Conservation (phyloP, 371 early-diverging fungal species). For the Mucor sp. region DNA sequence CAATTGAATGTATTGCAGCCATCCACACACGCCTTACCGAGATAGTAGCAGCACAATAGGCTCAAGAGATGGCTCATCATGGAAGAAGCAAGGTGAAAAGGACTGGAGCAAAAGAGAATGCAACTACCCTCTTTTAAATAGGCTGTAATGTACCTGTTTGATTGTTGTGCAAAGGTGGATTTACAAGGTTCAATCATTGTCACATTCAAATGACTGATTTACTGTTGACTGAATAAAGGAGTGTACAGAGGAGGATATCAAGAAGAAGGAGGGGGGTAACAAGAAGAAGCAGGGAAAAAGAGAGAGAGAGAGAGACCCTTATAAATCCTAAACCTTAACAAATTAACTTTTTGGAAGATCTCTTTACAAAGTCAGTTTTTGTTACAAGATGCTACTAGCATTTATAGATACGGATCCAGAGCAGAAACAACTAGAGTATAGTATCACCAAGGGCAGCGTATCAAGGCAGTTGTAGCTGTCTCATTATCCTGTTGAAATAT, state of each 20-base stretch:
- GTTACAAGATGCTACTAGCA: neutral
- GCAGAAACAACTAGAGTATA: too few relatives aligned
- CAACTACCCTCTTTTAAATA: neutral
- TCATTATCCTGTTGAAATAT: neutral
- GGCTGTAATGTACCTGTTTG: neutral
- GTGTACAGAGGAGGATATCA: neutral
- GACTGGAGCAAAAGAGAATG: neutral
- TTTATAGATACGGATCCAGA: neutral
- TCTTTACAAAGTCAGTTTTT: neutral
- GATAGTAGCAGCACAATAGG: neutral
- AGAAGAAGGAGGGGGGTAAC: neutral
- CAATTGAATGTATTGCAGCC: neutral
- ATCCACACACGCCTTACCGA: neutral
- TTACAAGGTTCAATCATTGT: neutral
- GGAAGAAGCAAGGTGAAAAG: neutral
- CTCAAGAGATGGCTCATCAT: neutral
- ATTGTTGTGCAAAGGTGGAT: neutral
- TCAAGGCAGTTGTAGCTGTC: too few relatives aligned
- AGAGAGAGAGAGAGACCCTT: neutral
- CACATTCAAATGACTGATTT: neutral
- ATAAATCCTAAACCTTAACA: neutral
- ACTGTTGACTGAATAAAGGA: neutral
- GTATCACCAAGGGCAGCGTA: neutral
- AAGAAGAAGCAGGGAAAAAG: neutral
- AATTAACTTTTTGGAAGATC: neutral